These are phyloP conservation scores for Tribonema minus DNA, from an alignment of 108 stramenopile species.

Conservation along the genomic window DNA sequence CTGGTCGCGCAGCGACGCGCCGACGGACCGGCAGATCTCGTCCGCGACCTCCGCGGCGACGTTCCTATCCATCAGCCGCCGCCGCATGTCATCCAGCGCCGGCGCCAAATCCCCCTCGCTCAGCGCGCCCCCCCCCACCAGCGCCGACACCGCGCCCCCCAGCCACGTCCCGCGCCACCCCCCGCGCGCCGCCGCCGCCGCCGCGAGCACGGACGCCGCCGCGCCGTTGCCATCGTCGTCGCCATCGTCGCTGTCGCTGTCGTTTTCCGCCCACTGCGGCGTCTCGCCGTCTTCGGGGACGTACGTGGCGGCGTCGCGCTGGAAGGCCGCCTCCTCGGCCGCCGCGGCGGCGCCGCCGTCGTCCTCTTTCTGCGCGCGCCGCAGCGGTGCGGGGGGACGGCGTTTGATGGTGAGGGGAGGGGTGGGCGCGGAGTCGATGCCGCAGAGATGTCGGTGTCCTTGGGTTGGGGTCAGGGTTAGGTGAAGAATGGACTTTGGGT, in stretches of 20 bases:
- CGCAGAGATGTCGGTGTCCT: too few species aligned
- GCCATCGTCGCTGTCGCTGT: too few species aligned
- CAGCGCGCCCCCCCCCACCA: too few species aligned
- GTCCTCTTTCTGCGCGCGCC: too few species aligned
- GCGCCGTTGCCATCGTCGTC: slow-evolving; percentile 57
- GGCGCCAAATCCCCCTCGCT: slow-evolving; percentile 53
- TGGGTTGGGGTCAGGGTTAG: neutral
- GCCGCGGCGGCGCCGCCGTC: neutral
- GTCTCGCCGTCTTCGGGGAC: slow-evolving; percentile 73
- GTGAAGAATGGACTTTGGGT: too few species aligned
- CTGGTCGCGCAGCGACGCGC: slow-evolving; percentile 45
- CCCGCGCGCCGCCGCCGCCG: slow-evolving; percentile 51
- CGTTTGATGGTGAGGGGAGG: too few species aligned
- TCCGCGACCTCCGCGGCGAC: slow-evolving; percentile 76
- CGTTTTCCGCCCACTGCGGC: slow-evolving; percentile 67
- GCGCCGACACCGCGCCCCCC: too few species aligned
- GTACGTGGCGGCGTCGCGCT: slow-evolving; percentile 62
- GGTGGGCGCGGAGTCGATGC: too few species aligned
- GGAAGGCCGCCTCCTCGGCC: neutral
- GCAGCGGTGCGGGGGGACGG: too few species aligned
- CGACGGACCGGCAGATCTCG: slow-evolving; percentile 50
- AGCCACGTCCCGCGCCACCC: slow-evolving; percentile 31
- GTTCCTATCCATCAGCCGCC: slow-evolving; percentile 76
- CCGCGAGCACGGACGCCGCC: slow-evolving; percentile 16
- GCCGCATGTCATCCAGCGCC: slow-evolving; percentile 74